Percentiles rank a stretch among this genome's conserved stretches.
phyloP scores from a whole-genome alignment of 176 grass and related monocot genomes.

The Tillandsia leiboldiana region DNA sequence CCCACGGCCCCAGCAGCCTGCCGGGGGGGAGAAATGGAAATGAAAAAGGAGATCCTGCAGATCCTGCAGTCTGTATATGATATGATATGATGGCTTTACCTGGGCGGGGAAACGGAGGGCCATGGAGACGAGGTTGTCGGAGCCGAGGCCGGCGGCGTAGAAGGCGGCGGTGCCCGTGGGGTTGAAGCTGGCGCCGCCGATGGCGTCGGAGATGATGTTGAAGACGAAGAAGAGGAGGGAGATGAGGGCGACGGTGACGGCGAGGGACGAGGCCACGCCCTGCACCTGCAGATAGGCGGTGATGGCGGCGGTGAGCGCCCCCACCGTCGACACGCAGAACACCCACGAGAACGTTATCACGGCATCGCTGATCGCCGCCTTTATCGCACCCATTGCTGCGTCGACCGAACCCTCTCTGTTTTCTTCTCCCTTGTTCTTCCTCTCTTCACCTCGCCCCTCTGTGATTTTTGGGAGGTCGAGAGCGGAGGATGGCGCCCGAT shows the following conservation, averaged over 20 bases:
- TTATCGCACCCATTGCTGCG: constrained; percentile 25
- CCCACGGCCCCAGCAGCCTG: constrained; percentile 61
- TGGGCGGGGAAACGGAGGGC: constrained; percentile 67
- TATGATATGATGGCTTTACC: background rate
- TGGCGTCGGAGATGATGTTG: constrained; percentile 33
- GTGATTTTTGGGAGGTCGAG: too few species aligned
- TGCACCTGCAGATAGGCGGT: constrained; percentile 31
- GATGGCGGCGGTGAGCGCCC: constrained; percentile 30
- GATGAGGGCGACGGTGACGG: constrained; percentile 34
- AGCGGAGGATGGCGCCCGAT: too few species aligned
- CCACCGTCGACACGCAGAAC: constrained; percentile 37
- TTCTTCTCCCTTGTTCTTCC: too few species aligned
- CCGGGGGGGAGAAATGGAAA: background rate
- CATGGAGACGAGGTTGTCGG: constrained; percentile 44
- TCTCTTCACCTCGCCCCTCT: too few species aligned
- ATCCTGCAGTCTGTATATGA: background rate
- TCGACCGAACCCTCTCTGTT: too few species aligned
- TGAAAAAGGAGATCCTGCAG: background rate
- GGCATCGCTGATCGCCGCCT: constrained; percentile 38
- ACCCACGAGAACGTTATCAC: constrained; percentile 68
- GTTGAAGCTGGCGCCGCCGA: constrained; percentile 61
- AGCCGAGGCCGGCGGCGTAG: constrained; percentile 50
- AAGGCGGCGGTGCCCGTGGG: constrained; percentile 53
- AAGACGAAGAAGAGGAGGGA: constrained; percentile 40
- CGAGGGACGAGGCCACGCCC: constrained; percentile 23